phyloP scores from a whole-genome alignment of 2,329 filamentous ascomycete species.

The Epichloe aotearoae region DNA sequence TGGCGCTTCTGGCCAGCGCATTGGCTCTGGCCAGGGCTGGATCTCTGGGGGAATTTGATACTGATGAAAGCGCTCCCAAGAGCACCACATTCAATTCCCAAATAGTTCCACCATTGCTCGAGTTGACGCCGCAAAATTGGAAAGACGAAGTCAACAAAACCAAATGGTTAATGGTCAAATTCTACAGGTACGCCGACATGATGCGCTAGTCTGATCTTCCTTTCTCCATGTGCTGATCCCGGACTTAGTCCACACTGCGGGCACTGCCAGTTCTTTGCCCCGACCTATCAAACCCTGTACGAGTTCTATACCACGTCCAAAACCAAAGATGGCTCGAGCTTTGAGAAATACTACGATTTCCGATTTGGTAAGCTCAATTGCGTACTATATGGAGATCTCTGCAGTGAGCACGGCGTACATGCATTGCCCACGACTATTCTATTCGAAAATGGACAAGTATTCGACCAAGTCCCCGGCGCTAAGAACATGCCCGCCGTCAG shows the following conservation, averaged over 20 bases:
- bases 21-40: constrained; percentile 21
- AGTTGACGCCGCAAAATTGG: constrained; percentile 45
- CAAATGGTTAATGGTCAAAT: constrained; percentile 45
- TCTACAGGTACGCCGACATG: constrained; percentile 45
- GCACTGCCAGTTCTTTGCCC: constrained; percentile 70
- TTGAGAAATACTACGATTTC: constrained; percentile 77
- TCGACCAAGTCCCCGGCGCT: constrained; percentile 50
- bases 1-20: constrained; percentile 33
- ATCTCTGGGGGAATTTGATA: constrained; percentile 20
- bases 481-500: constrained; percentile 56
- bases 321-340: constrained; percentile 47
- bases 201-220: neutral
- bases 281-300: constrained; percentile 82
- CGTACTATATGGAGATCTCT: constrained; percentile 67
- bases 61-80: constrained; percentile 15
- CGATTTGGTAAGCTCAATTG: constrained; percentile 82
- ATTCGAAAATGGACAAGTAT: constrained; percentile 62
- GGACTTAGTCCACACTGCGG: constrained; percentile 42
- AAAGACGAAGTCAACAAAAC: constrained; percentile 40
- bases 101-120: constrained; percentile 50
- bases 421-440: constrained; percentile 68
- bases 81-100: constrained; percentile 53
- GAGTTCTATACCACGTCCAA: constrained; percentile 90
- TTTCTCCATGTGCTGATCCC: constrained; percentile 13
- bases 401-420: constrained; percentile 50